Base-by-base conservation (phyloP, 345 rosid genomes). In the Microthlaspi erraticum region DNA sequence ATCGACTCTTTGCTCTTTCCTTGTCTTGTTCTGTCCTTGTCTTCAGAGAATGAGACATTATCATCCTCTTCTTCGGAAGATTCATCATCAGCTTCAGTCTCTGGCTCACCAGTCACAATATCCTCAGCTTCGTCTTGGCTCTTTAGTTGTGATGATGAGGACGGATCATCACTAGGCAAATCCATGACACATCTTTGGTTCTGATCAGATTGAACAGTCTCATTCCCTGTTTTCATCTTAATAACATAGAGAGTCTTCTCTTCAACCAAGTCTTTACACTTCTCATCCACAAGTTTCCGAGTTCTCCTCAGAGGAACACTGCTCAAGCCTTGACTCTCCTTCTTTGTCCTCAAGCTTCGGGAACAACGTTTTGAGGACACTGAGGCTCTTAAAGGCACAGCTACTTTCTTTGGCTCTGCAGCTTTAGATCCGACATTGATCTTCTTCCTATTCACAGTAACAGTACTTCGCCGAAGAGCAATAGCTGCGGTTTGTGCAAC, bases 201-300 rank as follows among this genome's bases (percentile, higher is more conserved):
- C 48, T 74, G 76, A 52, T 78, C 80, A 48, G 87, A 82, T 58
- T 80, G 82, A 68, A 82, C 57, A 71, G 73, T 39, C 65, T 67
- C 73, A 49, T 80, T 62, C 70, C 77, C 83, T 31, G 81, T 80
- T 66, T 84, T 78, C 88, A 81, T 75, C 66, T 86, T 74, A 57
- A 89, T 72, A 50, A 92, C 91, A 79, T 84, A 78, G 13, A 92
- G 73, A 14, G 88, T 88, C 66, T 88, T 90, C 77, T 86, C 98
- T 67, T 78, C 71, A 55, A 82, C 82, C 41, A 23, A 44, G 50
- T 79, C 81, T 59, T 43, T 60, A 60, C 63, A 41, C 12, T 53
- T 74, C 17, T 78, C 81, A 46, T 53, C 64, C 46, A 66, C 82
- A 23, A 12, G 66, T 2, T 46, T 73, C 71, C 20, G 65, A 0